phyloP scores from a whole-genome alignment of 225 moss, liverwort and hornwort species.

The Sphagnum tenellum region DNA sequence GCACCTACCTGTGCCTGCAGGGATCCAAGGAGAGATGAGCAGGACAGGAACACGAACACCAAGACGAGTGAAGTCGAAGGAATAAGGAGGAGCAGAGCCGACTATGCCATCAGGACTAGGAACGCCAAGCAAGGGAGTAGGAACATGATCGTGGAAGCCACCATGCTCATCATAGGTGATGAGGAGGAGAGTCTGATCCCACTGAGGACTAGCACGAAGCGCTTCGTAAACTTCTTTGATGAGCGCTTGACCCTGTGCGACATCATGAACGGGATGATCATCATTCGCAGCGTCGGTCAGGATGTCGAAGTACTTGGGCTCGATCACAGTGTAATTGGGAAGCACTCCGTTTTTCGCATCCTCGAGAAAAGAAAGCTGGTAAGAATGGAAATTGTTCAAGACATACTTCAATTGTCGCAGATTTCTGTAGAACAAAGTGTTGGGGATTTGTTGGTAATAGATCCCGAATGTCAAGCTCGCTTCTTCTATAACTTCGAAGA shows the following conservation, averaged over 20 bases:
- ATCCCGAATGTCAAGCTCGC: slow-evolving; percentile 64
- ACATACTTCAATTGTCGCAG: slow-evolving; percentile 50
- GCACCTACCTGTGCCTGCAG: slow-evolving; percentile 35
- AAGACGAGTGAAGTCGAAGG: slow-evolving; percentile 50
- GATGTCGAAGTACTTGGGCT: slow-evolving; percentile 73
- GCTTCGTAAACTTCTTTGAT: slow-evolving; percentile 67
- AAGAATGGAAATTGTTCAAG: slow-evolving; percentile 42
- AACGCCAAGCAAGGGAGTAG: slow-evolving; percentile 41
- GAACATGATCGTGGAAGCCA: slow-evolving; percentile 65
- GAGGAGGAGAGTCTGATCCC: slow-evolving; percentile 53
- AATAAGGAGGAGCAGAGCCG: slow-evolving; percentile 32
- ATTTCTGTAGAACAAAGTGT: slow-evolving; percentile 52
- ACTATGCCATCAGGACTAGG: slow-evolving; percentile 50
- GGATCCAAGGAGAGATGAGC: slow-evolving; percentile 63
- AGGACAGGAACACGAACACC: slow-evolving; percentile 72
- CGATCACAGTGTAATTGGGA: slow-evolving; percentile 80
- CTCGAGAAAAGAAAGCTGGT: slow-evolving; percentile 29
- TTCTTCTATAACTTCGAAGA: slow-evolving; percentile 67
- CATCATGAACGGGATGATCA: slow-evolving; percentile 80
- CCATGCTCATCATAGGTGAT: slow-evolving; percentile 78
- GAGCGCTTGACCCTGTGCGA: slow-evolving; percentile 58
- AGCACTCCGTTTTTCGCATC: slow-evolving; percentile 55
- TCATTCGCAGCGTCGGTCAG: slow-evolving; percentile 60
- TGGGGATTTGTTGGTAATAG: slow-evolving; percentile 82
- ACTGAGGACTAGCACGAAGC: slow-evolving; percentile 71